Percentiles rank a stretch among this genome's conserved stretches.
Evolutionary conservation across 2,329 filamentous ascomycete species (phyloP).

Genomic region (Aureobasidium sp.): DNA sequence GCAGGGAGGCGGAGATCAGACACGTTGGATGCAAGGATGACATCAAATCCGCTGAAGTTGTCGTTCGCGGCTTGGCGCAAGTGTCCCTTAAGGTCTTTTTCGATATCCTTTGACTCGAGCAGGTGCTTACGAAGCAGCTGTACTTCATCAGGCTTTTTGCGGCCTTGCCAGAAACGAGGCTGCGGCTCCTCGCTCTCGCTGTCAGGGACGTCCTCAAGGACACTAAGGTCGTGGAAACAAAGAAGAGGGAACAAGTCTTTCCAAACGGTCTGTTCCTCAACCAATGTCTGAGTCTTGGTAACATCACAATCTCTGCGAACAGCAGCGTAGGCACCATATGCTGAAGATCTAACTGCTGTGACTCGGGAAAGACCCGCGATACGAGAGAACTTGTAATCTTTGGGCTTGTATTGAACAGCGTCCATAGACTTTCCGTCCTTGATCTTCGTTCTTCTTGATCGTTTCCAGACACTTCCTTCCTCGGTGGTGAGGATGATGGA

Average conservation of each 20-base stretch:
- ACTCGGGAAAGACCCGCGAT: slow-evolving; percentile 83
- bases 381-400: slow-evolving; percentile 92
- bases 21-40: slow-evolving; percentile 44
- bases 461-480: slow-evolving; percentile 86
- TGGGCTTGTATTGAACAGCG: slow-evolving; percentile 53
- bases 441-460: slow-evolving; percentile 71
- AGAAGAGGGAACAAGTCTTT: slow-evolving; percentile 63
- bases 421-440: slow-evolving; percentile 54
- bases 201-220: slow-evolving; percentile 33
- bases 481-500: slow-evolving; percentile 91
- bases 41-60: slow-evolving; percentile 36
- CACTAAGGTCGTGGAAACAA: slow-evolving; percentile 53
- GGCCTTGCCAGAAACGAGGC: slow-evolving; percentile 41
- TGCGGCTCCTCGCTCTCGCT: slow-evolving; percentile 35
- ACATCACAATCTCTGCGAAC: slow-evolving; percentile 78
- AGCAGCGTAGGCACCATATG: slow-evolving; percentile 82
- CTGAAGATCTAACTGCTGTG: slow-evolving; percentile 74
- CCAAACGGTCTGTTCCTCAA: slow-evolving; percentile 63
- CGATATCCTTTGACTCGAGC: slow-evolving; percentile 57
- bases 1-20: slow-evolving; percentile 68
- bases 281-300: slow-evolving; percentile 60
- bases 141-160: slow-evolving; percentile 38
- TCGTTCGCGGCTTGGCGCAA: slow-evolving; percentile 30
- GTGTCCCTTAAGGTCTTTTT: slow-evolving; percentile 51
- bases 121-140: slow-evolving; percentile 48